A percentile compares a stretch with the other conserved stretches of the same genome.
These are phyloP conservation scores for Jatropha multifida DNA, from an alignment of 441 rosid species.

Conservation along the genomic window DNA sequence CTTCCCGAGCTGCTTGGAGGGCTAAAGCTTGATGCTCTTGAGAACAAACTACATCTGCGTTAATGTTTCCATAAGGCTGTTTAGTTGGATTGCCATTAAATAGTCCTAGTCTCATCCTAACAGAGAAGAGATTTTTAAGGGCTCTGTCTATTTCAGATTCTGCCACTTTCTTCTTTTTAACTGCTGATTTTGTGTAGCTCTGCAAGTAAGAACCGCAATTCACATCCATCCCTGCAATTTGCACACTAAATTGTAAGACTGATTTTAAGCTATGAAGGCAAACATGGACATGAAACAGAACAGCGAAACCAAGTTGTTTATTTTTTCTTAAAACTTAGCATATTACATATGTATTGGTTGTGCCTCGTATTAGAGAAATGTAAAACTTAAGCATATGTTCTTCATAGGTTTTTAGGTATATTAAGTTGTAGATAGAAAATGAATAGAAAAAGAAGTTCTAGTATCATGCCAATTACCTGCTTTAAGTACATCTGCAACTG, in stretches of 20 bases:
- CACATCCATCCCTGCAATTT: conserved; percentile 72
- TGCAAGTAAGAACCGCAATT: conserved; percentile 69
- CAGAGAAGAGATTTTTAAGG: conserved; percentile 61
- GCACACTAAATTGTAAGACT: background rate
- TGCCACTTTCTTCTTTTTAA: conserved; percentile 51
- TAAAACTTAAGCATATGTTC: too few species aligned
- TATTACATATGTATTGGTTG: too few species aligned
- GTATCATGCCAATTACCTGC: conserved; percentile 47
- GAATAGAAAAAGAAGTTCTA: too few species aligned
- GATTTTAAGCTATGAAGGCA: too few species aligned
- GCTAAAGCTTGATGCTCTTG: conserved; percentile 69
- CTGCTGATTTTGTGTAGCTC: conserved; percentile 68
- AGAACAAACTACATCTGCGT: conserved; percentile 59
- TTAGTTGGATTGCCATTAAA: conserved; percentile 66
- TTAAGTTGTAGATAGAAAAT: too few species aligned
- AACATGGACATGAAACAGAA: too few species aligned
- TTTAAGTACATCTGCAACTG: conserved; percentile 69
- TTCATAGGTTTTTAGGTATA: too few species aligned
- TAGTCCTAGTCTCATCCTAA: conserved; percentile 81
- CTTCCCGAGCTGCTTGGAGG: conserved; percentile 77
- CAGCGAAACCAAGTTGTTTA: too few species aligned
- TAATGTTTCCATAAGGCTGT: conserved; percentile 58
- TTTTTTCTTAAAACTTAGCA: too few species aligned
- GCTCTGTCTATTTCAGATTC: conserved; percentile 69
- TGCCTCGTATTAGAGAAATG: too few species aligned